Base-by-base conservation (phyloP, 1,284 basidiomycete genomes). In the Ceratobasidium theobromae region DNA sequence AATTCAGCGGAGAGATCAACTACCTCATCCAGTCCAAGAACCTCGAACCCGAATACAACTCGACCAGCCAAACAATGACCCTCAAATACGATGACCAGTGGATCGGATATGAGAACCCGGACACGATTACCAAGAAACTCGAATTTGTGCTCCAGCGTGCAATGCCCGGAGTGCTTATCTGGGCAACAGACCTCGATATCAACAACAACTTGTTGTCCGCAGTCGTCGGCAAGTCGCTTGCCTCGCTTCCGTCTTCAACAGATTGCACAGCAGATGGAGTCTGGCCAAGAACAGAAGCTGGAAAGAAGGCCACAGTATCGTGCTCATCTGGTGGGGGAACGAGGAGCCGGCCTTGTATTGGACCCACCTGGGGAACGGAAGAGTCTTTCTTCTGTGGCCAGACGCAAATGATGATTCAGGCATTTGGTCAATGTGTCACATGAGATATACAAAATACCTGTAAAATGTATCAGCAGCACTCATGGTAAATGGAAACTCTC, bases 71-170 rank as follows among this genome's bases (percentile, higher is more conserved):
- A n/a, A 62, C 58, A 1, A 62, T 62, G 58, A 51, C 41, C 12
- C 43, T 62, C 45, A 49, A 33, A n/a, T 46, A 62, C 46, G 58
- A 49, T 21, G 25, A 62, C 32, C 58, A 62, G 32, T 62, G 58
- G 58, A 51, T 62, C 21, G 58, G 58, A 9, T 62, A 62, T 33
- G 58, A 62, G 18, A 49, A 62, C 28, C 43, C 58, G 27, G 45
- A 40, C 16, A 62, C 58, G 27, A 46, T 62, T 30, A 46, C 58
- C 9, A 28, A 48, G 45, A 62, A 62, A 28, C 58, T 62, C 27
- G 33, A 62, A 11, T 62, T 46, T 23, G 58, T 62, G 2, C 41
- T 62, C 28, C 23, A 62, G 27, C 58, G 58, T 25, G 18, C 58
- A 12, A 62, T 62, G 58, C 58, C 58, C 5, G 58, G 58, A 3